Percentiles rank a stretch among this genome's conserved stretches.
Evolutionary conservation across 2,329 filamentous ascomycete species (phyloP).

Genomic region (Penicillium italicum): DNA sequence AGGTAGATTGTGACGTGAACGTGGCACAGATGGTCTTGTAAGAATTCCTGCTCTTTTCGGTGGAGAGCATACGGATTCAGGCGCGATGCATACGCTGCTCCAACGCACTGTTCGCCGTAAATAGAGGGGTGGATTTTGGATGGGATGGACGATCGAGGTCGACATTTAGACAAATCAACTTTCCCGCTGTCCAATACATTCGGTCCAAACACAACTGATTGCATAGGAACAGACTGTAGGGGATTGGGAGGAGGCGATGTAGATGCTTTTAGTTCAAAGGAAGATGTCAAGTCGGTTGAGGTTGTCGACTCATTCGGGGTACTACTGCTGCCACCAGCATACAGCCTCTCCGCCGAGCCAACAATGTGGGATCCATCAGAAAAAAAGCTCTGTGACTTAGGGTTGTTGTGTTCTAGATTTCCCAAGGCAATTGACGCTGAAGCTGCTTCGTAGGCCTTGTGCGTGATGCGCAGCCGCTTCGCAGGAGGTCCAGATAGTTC

Average conservation of each 20-base stretch:
- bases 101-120: slow-evolving; percentile 88
- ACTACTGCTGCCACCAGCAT: slow-evolving; percentile 19
- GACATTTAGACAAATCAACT: slow-evolving; percentile 50
- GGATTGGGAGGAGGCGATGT: slow-evolving; percentile 25
- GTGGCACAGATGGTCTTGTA: slow-evolving; percentile 78
- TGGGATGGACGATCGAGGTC: slow-evolving; percentile 80
- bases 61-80: slow-evolving; percentile 88
- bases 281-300: slow-evolving; percentile 26
- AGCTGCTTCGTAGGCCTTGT: slow-evolving; percentile 1
- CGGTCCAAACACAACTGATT: slow-evolving; percentile 15
- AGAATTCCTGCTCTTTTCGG: slow-evolving; percentile 73
- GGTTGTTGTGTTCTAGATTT: neutral
- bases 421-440: slow-evolving; percentile 2
- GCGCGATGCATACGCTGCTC: slow-evolving; percentile 82
- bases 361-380: slow-evolving; percentile 2
- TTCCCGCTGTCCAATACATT: slow-evolving; percentile 25
- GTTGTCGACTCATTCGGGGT: slow-evolving; percentile 28
- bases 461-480: slow-evolving; percentile 20
- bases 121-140: slow-evolving; percentile 66
- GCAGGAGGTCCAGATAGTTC: slow-evolving; percentile 14
- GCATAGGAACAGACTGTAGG: slow-evolving; percentile 12
- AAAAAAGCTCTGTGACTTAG: neutral
- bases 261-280: slow-evolving; percentile 25
- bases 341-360: slow-evolving; percentile 2
- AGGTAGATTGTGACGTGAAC: slow-evolving; percentile 91